These are phyloP conservation scores for Hyphopichia burtonii DNA, from an alignment of 1,139 yeast genomes.

Conservation along the genomic window DNA sequence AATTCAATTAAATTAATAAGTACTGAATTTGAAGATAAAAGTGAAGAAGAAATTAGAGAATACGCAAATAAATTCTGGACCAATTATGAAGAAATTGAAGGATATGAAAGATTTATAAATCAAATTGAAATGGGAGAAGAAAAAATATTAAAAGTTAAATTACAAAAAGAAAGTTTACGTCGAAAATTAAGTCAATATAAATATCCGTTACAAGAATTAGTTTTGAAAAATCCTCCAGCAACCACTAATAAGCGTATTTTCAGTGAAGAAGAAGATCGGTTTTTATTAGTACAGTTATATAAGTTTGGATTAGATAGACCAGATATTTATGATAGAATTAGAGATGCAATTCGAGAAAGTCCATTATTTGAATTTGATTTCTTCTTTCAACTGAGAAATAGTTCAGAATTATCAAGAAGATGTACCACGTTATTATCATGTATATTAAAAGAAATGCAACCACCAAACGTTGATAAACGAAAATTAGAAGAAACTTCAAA, in stretches of 20 bases:
- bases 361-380: constrained; percentile 69
- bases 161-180: constrained; percentile 67
- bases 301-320: constrained; percentile 65
- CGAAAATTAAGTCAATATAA: constrained; percentile 59
- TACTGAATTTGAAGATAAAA: constrained; percentile 62
- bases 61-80: constrained; percentile 71
- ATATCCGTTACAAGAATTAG: constrained; percentile 65
- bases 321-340: constrained; percentile 62
- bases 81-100: constrained; percentile 64
- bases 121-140: constrained; percentile 81
- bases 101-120: constrained; percentile 63
- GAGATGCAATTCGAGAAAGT: constrained; percentile 59
- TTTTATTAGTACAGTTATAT: constrained; percentile 61
- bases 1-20: constrained; percentile 61
- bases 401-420: constrained; percentile 65
- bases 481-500: constrained; percentile 11
- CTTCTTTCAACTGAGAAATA: constrained; percentile 66
- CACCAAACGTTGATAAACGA: constrained; percentile 16
- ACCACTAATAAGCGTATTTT: constrained; percentile 56
- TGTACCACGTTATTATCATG: constrained; percentile 65
- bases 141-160: constrained; percentile 52
- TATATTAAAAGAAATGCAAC: constrained; percentile 56
- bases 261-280: constrained; percentile 75
- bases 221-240: constrained; percentile 61
- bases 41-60: constrained; percentile 64